Evolutionary conservation across 306 rosid species (phyloP).

Genomic region (Begonia fuchsioides): DNA sequence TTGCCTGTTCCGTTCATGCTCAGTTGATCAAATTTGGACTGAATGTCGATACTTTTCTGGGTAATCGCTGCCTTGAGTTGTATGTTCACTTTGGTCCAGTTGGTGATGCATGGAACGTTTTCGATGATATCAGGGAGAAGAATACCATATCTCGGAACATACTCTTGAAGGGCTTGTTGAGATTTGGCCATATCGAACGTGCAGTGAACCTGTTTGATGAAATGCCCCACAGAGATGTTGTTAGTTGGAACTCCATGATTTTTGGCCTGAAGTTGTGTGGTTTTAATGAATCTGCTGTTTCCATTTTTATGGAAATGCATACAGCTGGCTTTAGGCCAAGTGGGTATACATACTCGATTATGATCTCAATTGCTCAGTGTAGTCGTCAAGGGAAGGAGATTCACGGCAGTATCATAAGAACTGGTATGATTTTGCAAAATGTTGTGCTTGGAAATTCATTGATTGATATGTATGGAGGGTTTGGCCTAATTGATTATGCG

Average conservation of each 20-base stretch:
- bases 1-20: constrained; percentile 38
- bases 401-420: constrained; percentile 48
- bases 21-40: constrained; percentile 54
- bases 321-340: constrained; percentile 38
- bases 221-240: constrained; percentile 69
- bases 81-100: constrained; percentile 34
- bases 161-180: constrained; percentile 37
- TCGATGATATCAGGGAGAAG: constrained; percentile 42
- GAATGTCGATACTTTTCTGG: constrained; percentile 46
- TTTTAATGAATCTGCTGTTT: constrained; percentile 26
- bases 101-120: constrained; percentile 34
- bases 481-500: constrained; percentile 42
- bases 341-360: constrained; percentile 61
- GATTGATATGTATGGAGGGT: constrained; percentile 58
- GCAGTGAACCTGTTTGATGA: constrained; percentile 40
- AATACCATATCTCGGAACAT: constrained; percentile 55
- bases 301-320: constrained; percentile 42
- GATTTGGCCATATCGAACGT: constrained; percentile 24
- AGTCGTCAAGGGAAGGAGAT: constrained; percentile 45
- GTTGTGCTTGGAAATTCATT: constrained; percentile 64
- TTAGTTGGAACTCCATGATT: constrained; percentile 71
- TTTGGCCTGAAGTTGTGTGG: constrained; percentile 39
- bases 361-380: constrained; percentile 26
- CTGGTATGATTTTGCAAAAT: constrained; percentile 32
- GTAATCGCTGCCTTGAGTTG: constrained; percentile 47